phyloP scores from a whole-genome alignment of 2,329 filamentous ascomycete genomes.

The Fusarium nematophilum region DNA sequence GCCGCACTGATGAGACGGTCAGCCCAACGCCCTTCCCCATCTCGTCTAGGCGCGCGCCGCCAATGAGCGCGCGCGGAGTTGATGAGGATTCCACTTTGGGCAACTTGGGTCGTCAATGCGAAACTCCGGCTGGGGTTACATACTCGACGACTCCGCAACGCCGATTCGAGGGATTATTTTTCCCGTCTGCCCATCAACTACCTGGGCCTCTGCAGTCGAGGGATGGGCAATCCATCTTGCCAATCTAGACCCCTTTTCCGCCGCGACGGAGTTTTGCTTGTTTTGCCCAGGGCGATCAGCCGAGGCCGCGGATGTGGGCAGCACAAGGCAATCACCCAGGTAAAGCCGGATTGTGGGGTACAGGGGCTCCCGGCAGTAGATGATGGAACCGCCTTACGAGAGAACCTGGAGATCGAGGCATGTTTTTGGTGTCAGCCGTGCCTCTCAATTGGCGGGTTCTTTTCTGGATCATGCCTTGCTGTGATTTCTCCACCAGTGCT shows the following conservation, averaged over 20 bases:
- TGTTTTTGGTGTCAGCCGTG: not conserved
- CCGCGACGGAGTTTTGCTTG: not conserved
- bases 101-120: slow-evolving; percentile 3
- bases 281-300: slow-evolving; percentile 3
- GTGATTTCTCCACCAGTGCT: slow-evolving; percentile 26
- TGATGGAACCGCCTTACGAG: not conserved
- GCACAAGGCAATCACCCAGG: slow-evolving; percentile 3
- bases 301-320: too few species aligned
- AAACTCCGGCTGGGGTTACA: slow-evolving; percentile 38
- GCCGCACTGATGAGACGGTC: not conserved
- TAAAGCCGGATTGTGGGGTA: slow-evolving; percentile 28
- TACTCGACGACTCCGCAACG: not conserved
- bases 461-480: not conserved
- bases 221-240: not conserved
- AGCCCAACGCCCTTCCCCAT: slow-evolving; percentile 1
- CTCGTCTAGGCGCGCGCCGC: not conserved
- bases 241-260: not conserved
- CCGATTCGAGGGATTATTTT: slow-evolving; percentile 37
- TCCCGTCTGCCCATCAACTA: slow-evolving; percentile 17
- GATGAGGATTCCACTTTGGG: slow-evolving; percentile 20
- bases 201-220: too few species aligned
- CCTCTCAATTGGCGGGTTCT: slow-evolving; percentile 24
- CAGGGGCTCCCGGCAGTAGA: slow-evolving; percentile 2
- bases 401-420: not conserved
- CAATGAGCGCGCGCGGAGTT: slow-evolving; percentile 11